Conservation (phyloP, 2,329 filamentous ascomycete genomes). For the Fusarium temperatum region DNA sequence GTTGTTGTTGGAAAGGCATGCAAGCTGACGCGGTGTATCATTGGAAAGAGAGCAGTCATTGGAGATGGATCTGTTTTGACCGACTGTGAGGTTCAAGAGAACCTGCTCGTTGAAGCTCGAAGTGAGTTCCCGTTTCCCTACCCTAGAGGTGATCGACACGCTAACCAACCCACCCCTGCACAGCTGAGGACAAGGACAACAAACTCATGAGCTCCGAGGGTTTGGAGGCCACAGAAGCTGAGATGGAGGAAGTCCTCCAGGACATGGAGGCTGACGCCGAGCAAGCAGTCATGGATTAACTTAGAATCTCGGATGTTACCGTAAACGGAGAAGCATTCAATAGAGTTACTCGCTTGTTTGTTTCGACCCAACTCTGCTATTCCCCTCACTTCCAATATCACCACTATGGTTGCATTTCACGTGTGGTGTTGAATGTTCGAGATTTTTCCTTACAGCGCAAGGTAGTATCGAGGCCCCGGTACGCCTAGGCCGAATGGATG, state of each 20-base stretch:
- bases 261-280: constrained; percentile 52
- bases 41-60: constrained; percentile 82
- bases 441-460: background rate
- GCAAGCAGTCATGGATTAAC: constrained; percentile 38
- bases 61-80: constrained; percentile 84
- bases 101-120: constrained; percentile 82
- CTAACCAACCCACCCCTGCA: constrained; percentile 24
- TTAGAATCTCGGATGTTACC: background rate
- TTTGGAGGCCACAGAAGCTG: constrained; percentile 70
- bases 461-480: background rate
- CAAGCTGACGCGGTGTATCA: constrained; percentile 85
- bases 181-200: constrained; percentile 73
- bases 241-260: constrained; percentile 64
- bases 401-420: background rate
- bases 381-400: background rate
- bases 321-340: constrained; percentile 5
- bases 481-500: background rate
- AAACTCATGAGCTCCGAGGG: constrained; percentile 75
- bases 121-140: constrained; percentile 60
- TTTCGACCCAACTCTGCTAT: background rate
- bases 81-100: constrained; percentile 93
- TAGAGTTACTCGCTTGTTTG: constrained; percentile 4
- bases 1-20: constrained; percentile 85
- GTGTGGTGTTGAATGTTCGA: background rate
- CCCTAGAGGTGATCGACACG: background rate